Conservation (phyloP, 2,329 filamentous ascomycete genomes). For the Neurospora crassa region DNA sequence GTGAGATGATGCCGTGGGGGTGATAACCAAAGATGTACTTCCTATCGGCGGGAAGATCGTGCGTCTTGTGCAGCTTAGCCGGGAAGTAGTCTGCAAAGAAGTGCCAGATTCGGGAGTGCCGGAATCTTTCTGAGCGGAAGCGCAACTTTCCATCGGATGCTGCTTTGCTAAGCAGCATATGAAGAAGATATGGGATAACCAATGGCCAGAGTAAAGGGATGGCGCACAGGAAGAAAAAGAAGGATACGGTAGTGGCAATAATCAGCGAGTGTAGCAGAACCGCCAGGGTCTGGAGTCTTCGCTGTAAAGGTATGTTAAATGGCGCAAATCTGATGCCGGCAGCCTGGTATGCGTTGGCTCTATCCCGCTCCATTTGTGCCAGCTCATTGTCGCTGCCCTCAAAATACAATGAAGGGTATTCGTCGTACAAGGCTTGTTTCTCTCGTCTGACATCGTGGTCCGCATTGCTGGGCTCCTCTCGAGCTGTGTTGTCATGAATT, state of each 20-base stretch:
- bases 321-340: conserved; percentile 75
- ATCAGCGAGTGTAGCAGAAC: conserved; percentile 65
- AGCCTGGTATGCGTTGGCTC: conserved; percentile 13
- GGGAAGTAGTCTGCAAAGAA: conserved; percentile 92
- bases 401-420: conserved; percentile 13
- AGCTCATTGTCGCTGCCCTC: conserved; percentile 10
- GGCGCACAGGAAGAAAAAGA: conserved; percentile 85
- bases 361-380: conserved; percentile 10
- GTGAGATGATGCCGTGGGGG: conserved; percentile 93
- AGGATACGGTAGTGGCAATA: conserved; percentile 59
- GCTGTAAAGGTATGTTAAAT: conserved; percentile 58
- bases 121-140: conserved; percentile 65
- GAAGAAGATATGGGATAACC: conserved; percentile 66
- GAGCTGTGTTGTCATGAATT: not conserved
- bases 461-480: not conserved
- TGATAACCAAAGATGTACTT: conserved; percentile 98
- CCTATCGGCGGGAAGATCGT: conserved; percentile 65
- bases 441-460: not conserved
- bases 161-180: conserved; percentile 71
- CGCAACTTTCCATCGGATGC: conserved; percentile 65
- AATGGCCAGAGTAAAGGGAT: conserved; percentile 88
- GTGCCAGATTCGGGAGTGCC: conserved; percentile 69
- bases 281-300: conserved; percentile 68
- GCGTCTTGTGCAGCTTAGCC: conserved; percentile 75
- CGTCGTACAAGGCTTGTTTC: not conserved